Evolutionary conservation across 352 stramenopile genomes (phyloP).

Genomic region (Globisporangium megalacanthum): DNA sequence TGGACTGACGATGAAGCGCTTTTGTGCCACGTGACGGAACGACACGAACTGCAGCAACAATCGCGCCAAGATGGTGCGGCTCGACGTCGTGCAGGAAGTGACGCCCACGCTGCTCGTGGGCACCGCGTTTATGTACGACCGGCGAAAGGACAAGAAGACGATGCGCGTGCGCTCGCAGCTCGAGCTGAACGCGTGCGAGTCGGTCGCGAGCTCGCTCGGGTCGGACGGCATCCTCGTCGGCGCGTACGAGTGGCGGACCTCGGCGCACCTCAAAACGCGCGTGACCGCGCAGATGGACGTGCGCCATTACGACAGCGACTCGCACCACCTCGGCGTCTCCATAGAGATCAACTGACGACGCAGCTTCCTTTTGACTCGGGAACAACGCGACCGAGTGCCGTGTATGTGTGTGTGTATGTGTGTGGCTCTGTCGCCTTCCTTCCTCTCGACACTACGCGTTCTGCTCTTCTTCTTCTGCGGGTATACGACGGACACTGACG

Average conservation of each 20-base stretch:
- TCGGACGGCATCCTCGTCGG: slow-evolving; percentile 72
- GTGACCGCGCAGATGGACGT: slow-evolving; percentile 77
- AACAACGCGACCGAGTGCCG: not conserved
- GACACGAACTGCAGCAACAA: slow-evolving; percentile 37
- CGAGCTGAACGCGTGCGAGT: slow-evolving; percentile 38
- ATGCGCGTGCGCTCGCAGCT: slow-evolving; percentile 54
- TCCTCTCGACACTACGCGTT: too few species aligned
- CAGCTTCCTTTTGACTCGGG: not conserved
- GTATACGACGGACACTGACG: not conserved
- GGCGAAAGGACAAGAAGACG: slow-evolving; percentile 63
- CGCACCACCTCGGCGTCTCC: slow-evolving; percentile 75
- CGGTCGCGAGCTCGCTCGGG: slow-evolving; percentile 52
- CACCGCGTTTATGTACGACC: slow-evolving; percentile 56
- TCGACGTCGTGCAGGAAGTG: slow-evolving; percentile 61
- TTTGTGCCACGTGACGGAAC: not conserved
- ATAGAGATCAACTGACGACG: slow-evolving; percentile 69
- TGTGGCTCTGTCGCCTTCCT: too few species aligned
- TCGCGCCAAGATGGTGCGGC: slow-evolving; percentile 45
- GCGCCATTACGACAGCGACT: slow-evolving; percentile 80
- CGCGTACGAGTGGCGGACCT: slow-evolving; percentile 75
- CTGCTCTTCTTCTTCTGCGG: too few species aligned
- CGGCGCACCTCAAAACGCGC: slow-evolving; percentile 65
- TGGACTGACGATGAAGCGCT: slow-evolving; percentile 1
- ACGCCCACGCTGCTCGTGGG: slow-evolving; percentile 52
- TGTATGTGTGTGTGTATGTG: too few species aligned